These are phyloP conservation scores for Astrothelium subdiscretum DNA, from an alignment of 495 filamentous ascomycete species.

Conservation along the genomic window DNA sequence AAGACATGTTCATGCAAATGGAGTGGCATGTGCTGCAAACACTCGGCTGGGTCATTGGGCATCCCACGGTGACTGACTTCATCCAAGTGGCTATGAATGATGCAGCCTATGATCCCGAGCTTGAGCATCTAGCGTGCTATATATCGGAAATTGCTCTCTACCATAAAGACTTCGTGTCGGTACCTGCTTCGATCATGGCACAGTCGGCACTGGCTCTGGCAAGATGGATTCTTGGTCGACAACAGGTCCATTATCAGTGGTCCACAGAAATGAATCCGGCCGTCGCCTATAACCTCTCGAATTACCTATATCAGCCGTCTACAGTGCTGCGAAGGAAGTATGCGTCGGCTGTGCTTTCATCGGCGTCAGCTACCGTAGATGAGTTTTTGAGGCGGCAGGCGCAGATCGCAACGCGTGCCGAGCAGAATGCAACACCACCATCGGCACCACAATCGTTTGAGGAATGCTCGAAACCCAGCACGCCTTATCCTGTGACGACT, in stretches of 20 bases:
- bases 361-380: slow-evolving; percentile 69
- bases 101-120: slow-evolving; percentile 57
- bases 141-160: slow-evolving; percentile 90
- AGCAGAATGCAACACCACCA: slow-evolving; percentile 44
- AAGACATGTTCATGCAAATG: slow-evolving; percentile 99
- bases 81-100: slow-evolving; percentile 62
- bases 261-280: slow-evolving; percentile 67
- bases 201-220: slow-evolving; percentile 76
- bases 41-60: slow-evolving; percentile 90
- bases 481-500: slow-evolving; percentile 52
- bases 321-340: slow-evolving; percentile 82
- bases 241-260: slow-evolving; percentile 69
- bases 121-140: slow-evolving; percentile 90
- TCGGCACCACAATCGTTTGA: slow-evolving; percentile 27
- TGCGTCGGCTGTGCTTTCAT: slow-evolving; percentile 64
- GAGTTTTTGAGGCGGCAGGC: slow-evolving; percentile 79
- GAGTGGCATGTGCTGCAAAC: slow-evolving; percentile 99
- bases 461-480: slow-evolving; percentile 40
- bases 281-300: slow-evolving; percentile 69
- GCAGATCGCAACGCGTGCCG: slow-evolving; percentile 51
- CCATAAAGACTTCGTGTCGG: slow-evolving; percentile 90
- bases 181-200: slow-evolving; percentile 79
- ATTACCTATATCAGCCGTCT: slow-evolving; percentile 78
- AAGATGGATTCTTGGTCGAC: slow-evolving; percentile 70
- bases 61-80: slow-evolving; percentile 91